phyloP scores from a whole-genome alignment of 1,139 yeast species.

The Nakaseomyces kungkrabaensis region DNA sequence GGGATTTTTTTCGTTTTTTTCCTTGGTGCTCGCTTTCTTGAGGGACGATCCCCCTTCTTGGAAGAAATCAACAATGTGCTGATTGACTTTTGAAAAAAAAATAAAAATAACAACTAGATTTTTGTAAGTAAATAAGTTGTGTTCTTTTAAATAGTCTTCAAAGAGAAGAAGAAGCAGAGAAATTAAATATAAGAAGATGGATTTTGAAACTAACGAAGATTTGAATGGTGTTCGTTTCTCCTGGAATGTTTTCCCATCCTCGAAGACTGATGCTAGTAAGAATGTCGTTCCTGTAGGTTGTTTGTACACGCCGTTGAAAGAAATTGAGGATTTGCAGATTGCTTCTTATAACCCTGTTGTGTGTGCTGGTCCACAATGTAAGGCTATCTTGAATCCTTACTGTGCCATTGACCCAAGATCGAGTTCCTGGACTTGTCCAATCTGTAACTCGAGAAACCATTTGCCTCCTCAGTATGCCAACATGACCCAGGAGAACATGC shows the following conservation, averaged over 20 bases:
- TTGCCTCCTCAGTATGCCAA: conserved; percentile 87
- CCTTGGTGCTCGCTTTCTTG: no score
- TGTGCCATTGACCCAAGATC: conserved; percentile 73
- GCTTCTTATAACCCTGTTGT: conserved; percentile 86
- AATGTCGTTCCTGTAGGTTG: conserved; percentile 94
- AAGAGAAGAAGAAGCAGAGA: background rate
- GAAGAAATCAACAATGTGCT: no score
- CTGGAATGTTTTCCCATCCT: conserved; percentile 86
- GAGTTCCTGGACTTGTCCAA: conserved; percentile 84
- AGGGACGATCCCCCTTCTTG: no score
- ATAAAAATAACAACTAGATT: no score
- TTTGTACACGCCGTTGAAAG: conserved; percentile 82
- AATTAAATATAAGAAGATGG: conserved; percentile 31
- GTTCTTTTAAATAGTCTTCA: no score
- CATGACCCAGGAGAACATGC: conserved; percentile 72
- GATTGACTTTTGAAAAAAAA: no score
- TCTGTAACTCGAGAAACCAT: conserved; percentile 75
- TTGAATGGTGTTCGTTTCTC: conserved; percentile 80
- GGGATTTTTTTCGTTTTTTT: no score
- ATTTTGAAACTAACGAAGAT: conserved; percentile 82
- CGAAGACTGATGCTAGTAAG: conserved; percentile 82
- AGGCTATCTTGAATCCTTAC: conserved; percentile 81
- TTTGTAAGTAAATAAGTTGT: no score
- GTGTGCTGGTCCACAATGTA: conserved; percentile 73
- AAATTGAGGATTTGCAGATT: conserved; percentile 65